Base-by-base conservation (phyloP, 768 basidiomycete species). In the Mrakia gelida region DNA sequence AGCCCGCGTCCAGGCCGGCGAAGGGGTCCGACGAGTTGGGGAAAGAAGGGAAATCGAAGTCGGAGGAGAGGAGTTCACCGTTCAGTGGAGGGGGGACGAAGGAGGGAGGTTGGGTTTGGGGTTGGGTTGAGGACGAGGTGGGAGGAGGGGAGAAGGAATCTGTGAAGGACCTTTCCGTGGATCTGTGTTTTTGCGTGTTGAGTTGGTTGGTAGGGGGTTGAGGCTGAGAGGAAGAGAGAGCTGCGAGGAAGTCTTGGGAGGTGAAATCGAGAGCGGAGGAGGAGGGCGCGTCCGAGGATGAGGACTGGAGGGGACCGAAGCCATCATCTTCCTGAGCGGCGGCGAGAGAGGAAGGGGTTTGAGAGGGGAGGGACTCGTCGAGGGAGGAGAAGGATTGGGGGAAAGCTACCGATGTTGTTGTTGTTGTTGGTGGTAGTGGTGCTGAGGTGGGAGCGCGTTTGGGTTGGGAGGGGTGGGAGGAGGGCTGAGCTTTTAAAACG, bases 31-130 rank as follows among this genome's bases (percentile, higher is more conserved):
- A 41, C 21, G 10, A 2, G 11, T 7, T 26, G 30, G n/a, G 10
- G 38, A 34, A 26, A 28, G 63, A 32, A 0, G 63, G 63, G 45
- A 45, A 38, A 8, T 56, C 54, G 54, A 23, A n/a, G 18, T n/a
- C 54, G 52, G 59, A 56, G 56, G 56, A 59, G 54, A 56, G 59
- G 67, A 70, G 67, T n/a, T 70, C 67, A 41, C 34, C 67, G 67
- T 70, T 70, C 13, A 16, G 21, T 8, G 67, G 67, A 7, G 67
- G 67, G 1, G 67, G 67, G 18, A 34, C 18, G 26, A 70, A 70
- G 18, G 67, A 41, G 10, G 34, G 9, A 16, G 41, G 41, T 41
- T 52, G 16, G 49, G 65, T 38, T 21, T 13, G 30, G 32, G 63
- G 63, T 18, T 32, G 38, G 34, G 65, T 11, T 34, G 63, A 34